Percentiles rank a stretch among this genome's conserved stretches.
phyloP scores from a whole-genome alignment of 2,329 filamentous ascomycete species.

The Ophiognomonia clavigignenti-juglandacearum region DNA sequence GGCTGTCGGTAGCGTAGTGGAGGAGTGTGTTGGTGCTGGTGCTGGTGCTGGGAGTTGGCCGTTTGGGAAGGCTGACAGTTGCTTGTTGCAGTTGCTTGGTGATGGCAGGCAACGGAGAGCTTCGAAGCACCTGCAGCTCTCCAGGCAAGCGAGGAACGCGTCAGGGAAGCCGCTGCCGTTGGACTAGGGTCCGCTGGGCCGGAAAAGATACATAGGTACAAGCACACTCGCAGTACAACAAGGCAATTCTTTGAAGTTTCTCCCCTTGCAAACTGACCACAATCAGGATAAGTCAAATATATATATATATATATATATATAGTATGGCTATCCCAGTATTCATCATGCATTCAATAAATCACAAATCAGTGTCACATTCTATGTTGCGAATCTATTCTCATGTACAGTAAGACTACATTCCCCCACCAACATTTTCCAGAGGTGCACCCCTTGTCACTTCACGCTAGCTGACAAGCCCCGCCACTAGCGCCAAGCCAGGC shows the following conservation, averaged over 20 bases:
- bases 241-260: too few species aligned
- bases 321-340: too few species aligned
- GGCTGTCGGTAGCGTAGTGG: constrained; percentile 1
- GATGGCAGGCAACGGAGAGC: constrained; percentile 17
- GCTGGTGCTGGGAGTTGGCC: constrained; percentile 12
- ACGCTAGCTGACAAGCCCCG: not conserved
- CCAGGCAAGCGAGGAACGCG: constrained; percentile 37
- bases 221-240: too few species aligned
- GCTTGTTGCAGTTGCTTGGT: not conserved
- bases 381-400: not conserved
- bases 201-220: not conserved
- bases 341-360: not conserved
- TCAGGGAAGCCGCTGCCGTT: constrained; percentile 15
- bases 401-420: too few species aligned
- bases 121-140: constrained; percentile 27
- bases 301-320: too few species aligned
- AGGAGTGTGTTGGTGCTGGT: constrained; percentile 9
- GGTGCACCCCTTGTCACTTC: too few species aligned
- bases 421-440: too few species aligned
- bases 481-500: too few species aligned
- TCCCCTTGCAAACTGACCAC: too few species aligned
- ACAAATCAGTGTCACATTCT: not conserved
- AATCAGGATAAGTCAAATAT: too few species aligned
- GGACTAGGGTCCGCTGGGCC: too few species aligned
- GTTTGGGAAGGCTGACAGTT: constrained; percentile 18